A percentile compares a stretch with the other conserved stretches of the same genome.
These are phyloP conservation scores for Alternaria burnsii DNA, from an alignment of 2,329 filamentous ascomycete genomes.

Conservation along the genomic window DNA sequence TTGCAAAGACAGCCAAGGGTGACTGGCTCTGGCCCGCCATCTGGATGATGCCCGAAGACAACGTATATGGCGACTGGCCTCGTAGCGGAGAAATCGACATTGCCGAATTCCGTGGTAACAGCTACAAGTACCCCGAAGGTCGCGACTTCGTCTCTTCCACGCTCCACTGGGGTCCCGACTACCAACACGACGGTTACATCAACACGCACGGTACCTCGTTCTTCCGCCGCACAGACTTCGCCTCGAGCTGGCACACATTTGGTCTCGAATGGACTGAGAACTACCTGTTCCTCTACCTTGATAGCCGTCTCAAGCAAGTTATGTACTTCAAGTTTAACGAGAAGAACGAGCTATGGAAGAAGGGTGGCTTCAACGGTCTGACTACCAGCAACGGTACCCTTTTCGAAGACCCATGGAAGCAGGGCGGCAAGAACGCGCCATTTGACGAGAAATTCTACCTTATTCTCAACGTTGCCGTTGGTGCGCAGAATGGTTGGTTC, in stretches of 20 bases:
- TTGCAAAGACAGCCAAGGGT: conserved; percentile 75
- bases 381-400: conserved; percentile 70
- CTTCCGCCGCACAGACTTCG: conserved; percentile 74
- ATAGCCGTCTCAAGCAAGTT: conserved; percentile 79
- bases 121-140: conserved; percentile 74
- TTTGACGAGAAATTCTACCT: conserved; percentile 80
- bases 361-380: conserved; percentile 70
- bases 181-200: conserved; percentile 34
- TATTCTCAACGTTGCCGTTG: conserved; percentile 78
- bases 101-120: conserved; percentile 78
- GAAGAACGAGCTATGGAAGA: conserved; percentile 66
- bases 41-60: conserved; percentile 69
- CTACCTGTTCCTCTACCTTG: conserved; percentile 84
- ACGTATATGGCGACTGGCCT: conserved; percentile 79
- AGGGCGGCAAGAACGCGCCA: conserved; percentile 71
- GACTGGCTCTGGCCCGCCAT: conserved; percentile 92
- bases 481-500: conserved; percentile 84
- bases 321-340: conserved; percentile 74
- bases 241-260: conserved; percentile 74
- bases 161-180: conserved; percentile 74
- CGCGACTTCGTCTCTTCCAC: conserved; percentile 80
- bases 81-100: conserved; percentile 84
- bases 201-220: conserved; percentile 30
- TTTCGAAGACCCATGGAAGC: conserved; percentile 68
- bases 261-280: conserved; percentile 78